phyloP scores from a whole-genome alignment of 1,284 basidiomycete species.

The Rhizoctonia solani region DNA sequence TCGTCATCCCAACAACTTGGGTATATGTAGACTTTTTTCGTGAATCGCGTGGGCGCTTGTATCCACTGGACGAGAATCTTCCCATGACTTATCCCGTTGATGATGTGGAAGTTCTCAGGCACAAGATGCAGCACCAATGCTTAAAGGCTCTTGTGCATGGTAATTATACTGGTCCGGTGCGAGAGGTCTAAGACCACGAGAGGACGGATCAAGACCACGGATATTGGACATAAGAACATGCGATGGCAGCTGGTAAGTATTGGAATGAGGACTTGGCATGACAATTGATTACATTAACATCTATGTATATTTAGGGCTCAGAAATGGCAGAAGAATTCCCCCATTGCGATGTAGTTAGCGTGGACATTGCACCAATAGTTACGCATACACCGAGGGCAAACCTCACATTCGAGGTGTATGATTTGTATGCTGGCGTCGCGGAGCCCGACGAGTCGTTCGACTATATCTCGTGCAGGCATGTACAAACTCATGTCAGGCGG shows the following conservation, averaged over 20 bases:
- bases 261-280: neutral
- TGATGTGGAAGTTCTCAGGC: neutral
- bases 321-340: conserved; percentile 5
- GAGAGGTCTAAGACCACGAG: neutral
- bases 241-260: conserved; percentile 1
- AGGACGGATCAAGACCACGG: neutral
- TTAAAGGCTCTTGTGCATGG: neutral
- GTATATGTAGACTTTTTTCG: neutral
- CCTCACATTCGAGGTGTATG: neutral
- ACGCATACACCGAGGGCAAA: neutral
- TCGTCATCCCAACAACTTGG: neutral
- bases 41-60: neutral
- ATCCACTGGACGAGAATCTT: neutral
- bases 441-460: conserved; percentile 8
- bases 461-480: neutral
- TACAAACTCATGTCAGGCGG: neutral
- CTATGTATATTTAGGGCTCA: neutral
- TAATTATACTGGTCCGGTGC: conserved; percentile 5
- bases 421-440: neutral
- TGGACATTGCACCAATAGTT: neutral
- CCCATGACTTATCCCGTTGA: neutral
- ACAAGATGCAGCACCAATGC: neutral
- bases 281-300: neutral
- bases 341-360: neutral
- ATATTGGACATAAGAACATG: conserved; percentile 1